Conservation (phyloP, 192 early-diverging fungal species). For the Rhizophagus clarus region DNA sequence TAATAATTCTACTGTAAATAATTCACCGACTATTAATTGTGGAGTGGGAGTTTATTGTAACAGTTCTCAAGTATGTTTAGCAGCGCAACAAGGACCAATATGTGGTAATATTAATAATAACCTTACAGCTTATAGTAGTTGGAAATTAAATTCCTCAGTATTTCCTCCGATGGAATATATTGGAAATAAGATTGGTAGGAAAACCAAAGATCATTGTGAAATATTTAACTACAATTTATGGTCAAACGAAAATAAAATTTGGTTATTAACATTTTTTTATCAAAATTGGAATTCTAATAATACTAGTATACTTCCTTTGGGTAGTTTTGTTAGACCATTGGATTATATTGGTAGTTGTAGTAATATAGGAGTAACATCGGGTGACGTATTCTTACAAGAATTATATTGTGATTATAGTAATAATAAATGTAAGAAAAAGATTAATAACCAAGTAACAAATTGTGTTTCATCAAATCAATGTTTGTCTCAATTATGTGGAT, state of each 20-base stretch:
- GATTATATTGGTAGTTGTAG: background rate
- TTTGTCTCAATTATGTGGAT: background rate
- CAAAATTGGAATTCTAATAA: background rate
- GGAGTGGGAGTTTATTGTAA: too few species aligned
- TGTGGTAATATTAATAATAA: background rate
- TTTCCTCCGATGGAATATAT: background rate
- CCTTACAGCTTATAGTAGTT: background rate
- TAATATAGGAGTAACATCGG: background rate
- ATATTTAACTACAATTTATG: background rate
- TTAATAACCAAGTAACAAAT: background rate
- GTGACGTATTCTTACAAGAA: too few species aligned
- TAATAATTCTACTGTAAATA: too few species aligned
- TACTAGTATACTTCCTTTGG: background rate
- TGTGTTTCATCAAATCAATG: slow-evolving; percentile 11
- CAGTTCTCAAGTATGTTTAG: too few species aligned
- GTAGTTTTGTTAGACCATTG: background rate
- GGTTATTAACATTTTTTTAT: background rate
- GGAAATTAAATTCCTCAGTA: background rate
- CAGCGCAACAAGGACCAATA: background rate
- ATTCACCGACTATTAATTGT: too few species aligned
- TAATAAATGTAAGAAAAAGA: too few species aligned
- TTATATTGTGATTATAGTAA: too few species aligned
- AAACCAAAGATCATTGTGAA: background rate
- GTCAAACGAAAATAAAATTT: background rate
- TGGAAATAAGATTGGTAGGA: background rate